Conservation (phyloP, 768 basidiomycete species). For the Trametes cingulata region DNA sequence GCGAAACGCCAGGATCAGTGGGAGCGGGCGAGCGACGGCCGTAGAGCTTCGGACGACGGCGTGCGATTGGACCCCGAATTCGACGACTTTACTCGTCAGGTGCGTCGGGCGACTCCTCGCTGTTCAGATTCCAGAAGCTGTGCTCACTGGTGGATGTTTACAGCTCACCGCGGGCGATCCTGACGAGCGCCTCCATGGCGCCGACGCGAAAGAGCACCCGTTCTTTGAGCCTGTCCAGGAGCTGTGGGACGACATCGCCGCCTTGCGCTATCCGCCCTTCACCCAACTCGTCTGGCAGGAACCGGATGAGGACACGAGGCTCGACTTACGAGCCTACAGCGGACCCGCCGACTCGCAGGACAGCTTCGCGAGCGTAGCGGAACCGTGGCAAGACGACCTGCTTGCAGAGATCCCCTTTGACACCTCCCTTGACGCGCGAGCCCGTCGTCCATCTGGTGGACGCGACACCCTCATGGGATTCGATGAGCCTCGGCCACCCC, state of each 20-base stretch:
- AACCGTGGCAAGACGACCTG: background rate
- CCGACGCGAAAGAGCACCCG: background rate
- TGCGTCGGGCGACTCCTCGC: background rate
- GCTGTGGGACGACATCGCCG: slow-evolving; percentile 18
- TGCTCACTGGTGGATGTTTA: background rate
- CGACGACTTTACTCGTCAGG: background rate
- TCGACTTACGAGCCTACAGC: slow-evolving; percentile 18
- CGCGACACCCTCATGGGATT: background rate
- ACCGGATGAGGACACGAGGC: slow-evolving; percentile 7
- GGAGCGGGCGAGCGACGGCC: slow-evolving; percentile 16
- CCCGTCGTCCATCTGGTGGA: background rate
- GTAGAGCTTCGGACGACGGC: background rate
- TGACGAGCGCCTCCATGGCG: slow-evolving; percentile 11
- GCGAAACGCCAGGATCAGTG: background rate
- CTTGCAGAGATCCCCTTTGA: slow-evolving; percentile 11
- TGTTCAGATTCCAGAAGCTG: background rate
- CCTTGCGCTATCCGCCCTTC: slow-evolving; percentile 9
- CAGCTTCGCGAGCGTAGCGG: background rate
- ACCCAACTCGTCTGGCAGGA: slow-evolving; percentile 3
- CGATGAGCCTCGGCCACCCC: background rate
- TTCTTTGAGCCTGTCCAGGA: slow-evolving; percentile 15
- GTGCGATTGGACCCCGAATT: background rate
- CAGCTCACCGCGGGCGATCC: slow-evolving; percentile 7
- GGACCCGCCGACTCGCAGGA: slow-evolving; percentile 9
- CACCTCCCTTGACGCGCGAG: background rate